Conservation (phyloP, 2,329 filamentous ascomycete genomes). For the Escovopsis sp. region DNA sequence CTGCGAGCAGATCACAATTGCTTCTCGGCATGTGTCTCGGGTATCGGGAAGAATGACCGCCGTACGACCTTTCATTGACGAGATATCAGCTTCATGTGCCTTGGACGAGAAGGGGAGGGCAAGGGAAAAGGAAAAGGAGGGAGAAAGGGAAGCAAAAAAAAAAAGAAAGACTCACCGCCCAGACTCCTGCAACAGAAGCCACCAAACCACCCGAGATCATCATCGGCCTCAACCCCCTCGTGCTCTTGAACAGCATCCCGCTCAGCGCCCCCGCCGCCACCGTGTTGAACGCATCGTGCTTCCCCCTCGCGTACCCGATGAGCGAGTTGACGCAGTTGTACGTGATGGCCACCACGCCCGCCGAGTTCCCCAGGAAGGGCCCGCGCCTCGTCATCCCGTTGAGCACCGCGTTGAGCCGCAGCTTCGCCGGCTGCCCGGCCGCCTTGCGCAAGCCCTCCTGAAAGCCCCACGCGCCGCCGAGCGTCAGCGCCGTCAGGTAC, state of each 20-base stretch:
- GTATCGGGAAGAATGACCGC: conserved; percentile 26
- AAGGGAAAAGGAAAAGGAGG: background rate
- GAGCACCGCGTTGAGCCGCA: conserved; percentile 83
- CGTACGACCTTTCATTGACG: conserved; percentile 22
- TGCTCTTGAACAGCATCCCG: conserved; percentile 94
- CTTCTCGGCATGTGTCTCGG: conserved; percentile 14
- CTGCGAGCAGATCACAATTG: too few relatives aligned
- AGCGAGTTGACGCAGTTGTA: conserved; percentile 89
- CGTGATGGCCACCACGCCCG: conserved; percentile 85
- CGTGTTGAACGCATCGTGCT: conserved; percentile 83
- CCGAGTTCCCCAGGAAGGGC: conserved; percentile 90
- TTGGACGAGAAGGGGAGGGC: background rate
- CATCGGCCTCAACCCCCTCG: conserved; percentile 79
- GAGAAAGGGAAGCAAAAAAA: background rate
- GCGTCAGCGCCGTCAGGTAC: conserved; percentile 71
- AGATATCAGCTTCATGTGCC: conserved; percentile 4
- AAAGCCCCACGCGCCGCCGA: conserved; percentile 85
- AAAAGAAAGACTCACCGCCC: conserved; percentile 56
- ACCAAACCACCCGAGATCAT: conserved; percentile 86
- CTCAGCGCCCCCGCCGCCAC: conserved; percentile 72
- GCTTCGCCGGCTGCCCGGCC: conserved; percentile 65
- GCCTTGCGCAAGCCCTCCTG: conserved; percentile 75
- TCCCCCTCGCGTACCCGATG: conserved; percentile 63
- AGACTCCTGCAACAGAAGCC: conserved; percentile 66
- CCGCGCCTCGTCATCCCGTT: conserved; percentile 89